Evolutionary conservation across 2,329 filamentous ascomycete species (phyloP), one percentile per base, ranked within the genome.

Genomic region (Aspergillus sp.): DNA sequence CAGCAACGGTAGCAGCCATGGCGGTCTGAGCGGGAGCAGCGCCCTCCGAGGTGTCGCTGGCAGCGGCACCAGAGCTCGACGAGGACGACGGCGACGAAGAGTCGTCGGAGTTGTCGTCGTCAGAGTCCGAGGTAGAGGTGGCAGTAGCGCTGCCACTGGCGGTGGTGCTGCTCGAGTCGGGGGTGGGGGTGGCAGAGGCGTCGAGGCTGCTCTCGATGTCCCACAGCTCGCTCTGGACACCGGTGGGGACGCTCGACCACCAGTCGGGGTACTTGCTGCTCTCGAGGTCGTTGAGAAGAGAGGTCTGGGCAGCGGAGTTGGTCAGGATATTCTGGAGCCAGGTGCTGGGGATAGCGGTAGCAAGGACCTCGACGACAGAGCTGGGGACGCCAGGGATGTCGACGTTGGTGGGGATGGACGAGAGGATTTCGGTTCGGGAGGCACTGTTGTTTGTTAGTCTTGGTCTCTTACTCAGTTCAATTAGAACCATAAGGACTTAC

Each of bases 261-360:
- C 63, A 65, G 20, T 43, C 45, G 1, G 62, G 60, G 7, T 49
- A 56, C 41, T 58, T 47, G 20, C 61, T 60, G n/a, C 54, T 47
- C 9, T 54, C 35, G 33, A 57, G 50, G 12, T 59, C 61, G 25
- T 49, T 53, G 19, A 52, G 37, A n/a, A 66, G 25, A 1, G 60
- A 59, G 2, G 54, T 55, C 17, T 48, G 49, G 13, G 51, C 52
- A 13, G 50, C 52, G 4, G 49, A 38, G 4, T 56, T 53, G 43
- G 61, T 53, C 7, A 49, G 25, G 7, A 65, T 17, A n/a, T 59
- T 41, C 0, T 48, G 47, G 5, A 61, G 32, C 10, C 53, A 57
- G 2, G 58, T 59, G n/a, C 46, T 32, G 1, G 64, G 64, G 5
- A 66, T 43, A 9, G 58, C 61, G 4, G 62, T 63, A 44, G 50